Percentiles rank a stretch among this genome's conserved stretches.
phyloP scores from a whole-genome alignment of 2,329 filamentous ascomycete species.

The Ceratocystis lukuohia region DNA sequence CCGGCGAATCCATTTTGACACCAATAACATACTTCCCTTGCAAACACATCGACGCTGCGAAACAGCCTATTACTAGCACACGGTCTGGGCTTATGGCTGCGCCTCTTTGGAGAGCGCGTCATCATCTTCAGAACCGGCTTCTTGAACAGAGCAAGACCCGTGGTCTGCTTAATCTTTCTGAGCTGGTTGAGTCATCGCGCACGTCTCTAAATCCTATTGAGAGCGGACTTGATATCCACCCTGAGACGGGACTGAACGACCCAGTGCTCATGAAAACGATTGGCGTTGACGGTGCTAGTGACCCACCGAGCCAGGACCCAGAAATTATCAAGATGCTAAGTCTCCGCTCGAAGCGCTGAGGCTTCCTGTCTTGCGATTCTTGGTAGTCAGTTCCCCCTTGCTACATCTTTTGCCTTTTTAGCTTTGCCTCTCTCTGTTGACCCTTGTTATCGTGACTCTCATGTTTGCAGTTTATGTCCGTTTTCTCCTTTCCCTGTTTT shows the following conservation, averaged over 20 bases:
- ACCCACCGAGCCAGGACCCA: conserved; percentile 32
- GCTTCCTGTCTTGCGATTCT: neutral
- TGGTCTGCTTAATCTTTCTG: conserved; percentile 24
- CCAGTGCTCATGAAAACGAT: conserved; percentile 27
- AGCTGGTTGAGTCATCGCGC: conserved; percentile 26
- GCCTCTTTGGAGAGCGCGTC: conserved; percentile 15
- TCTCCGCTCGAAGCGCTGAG: conserved; percentile 13
- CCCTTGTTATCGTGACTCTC: neutral
- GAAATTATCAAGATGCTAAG: conserved; percentile 24
- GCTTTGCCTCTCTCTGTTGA: neutral
- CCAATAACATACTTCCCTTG: conserved; percentile 23
- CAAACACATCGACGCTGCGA: conserved; percentile 19
- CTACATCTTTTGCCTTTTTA: neutral
- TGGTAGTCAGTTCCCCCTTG: neutral
- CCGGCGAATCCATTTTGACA: conserved; percentile 22
- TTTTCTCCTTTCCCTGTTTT: neutral
- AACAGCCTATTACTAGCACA: neutral
- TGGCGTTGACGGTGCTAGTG: conserved; percentile 22
- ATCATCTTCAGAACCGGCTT: conserved; percentile 11
- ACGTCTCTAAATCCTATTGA: conserved; percentile 22
- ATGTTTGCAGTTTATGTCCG: neutral
- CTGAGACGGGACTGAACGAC: conserved; percentile 30
- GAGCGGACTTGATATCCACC: conserved; percentile 30
- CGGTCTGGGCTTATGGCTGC: conserved; percentile 13
- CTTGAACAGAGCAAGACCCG: conserved; percentile 16